A percentile compares a stretch with the other conserved stretches of the same genome.
Evolutionary conservation across 805 yeast genomes (phyloP).

Genomic region (Ogataea pilisensis): DNA sequence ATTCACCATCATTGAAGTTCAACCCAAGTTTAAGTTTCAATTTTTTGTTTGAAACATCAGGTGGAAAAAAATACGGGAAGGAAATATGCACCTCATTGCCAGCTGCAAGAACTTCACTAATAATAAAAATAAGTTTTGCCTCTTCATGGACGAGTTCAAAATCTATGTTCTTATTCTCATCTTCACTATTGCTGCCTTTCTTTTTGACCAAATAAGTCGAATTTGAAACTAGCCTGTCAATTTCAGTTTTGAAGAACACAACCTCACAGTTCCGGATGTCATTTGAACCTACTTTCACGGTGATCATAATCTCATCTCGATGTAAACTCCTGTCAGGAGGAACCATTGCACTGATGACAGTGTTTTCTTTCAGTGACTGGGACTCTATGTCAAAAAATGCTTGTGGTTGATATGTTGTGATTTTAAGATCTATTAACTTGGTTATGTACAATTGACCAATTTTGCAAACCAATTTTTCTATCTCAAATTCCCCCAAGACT

Average conservation of each 20-base stretch:
- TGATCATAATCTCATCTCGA: conserved; percentile 25
- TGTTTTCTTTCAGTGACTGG: conserved; percentile 12
- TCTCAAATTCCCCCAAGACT: conserved; percentile 18
- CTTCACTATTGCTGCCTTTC: background rate
- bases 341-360: conserved; percentile 16
- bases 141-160: conserved; percentile 12
- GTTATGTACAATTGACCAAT: conserved; percentile 22
- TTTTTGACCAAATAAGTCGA: conserved; percentile 10
- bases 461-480: conserved; percentile 14
- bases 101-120: conserved; percentile 5
- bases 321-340: conserved; percentile 24
- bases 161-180: conserved; percentile 10
- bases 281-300: conserved; percentile 19
- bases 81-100: conserved; percentile 10
- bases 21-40: conserved; percentile 21
- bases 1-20: conserved; percentile 17
- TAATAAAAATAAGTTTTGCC: conserved; percentile 14
- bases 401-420: conserved; percentile 18
- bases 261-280: conserved; percentile 12
- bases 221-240: conserved; percentile 24
- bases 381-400: conserved; percentile 10
- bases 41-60: conserved; percentile 29
- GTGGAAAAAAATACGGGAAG: conserved; percentile 33
- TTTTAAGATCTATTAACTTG: conserved; percentile 8
- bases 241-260: conserved; percentile 25